phyloP scores from a whole-genome alignment of 2,329 filamentous ascomycete species.

The Onygena corvina region DNA sequence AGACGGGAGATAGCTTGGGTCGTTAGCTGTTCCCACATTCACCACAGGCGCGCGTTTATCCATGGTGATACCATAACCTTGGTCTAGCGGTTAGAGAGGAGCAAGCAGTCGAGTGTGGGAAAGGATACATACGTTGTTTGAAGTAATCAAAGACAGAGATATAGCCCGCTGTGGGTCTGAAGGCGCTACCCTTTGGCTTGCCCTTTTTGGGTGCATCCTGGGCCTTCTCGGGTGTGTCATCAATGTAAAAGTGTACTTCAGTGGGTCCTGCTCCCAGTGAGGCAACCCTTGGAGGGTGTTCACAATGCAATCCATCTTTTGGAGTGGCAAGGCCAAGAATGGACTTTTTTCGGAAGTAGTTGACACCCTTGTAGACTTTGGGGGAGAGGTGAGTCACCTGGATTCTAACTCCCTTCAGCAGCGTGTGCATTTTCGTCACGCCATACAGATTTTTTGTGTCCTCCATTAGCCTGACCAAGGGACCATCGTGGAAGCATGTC shows the following conservation, averaged over 20 bases:
- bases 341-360: constrained; percentile 32
- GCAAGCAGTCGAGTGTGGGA: neutral
- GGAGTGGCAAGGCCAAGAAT: constrained; percentile 37
- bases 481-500: constrained; percentile 44
- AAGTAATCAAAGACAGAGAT: constrained; percentile 45
- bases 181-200: constrained; percentile 13
- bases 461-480: constrained; percentile 30
- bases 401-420: constrained; percentile 34
- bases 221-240: constrained; percentile 19
- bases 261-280: constrained; percentile 39
- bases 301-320: constrained; percentile 26
- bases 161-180: constrained; percentile 23
- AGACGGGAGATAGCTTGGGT: constrained; percentile 53
- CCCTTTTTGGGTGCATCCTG: constrained; percentile 21
- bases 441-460: constrained; percentile 13
- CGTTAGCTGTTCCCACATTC: constrained; percentile 49
- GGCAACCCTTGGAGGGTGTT: constrained; percentile 28
- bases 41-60: constrained; percentile 45
- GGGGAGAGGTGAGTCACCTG: constrained; percentile 31
- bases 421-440: constrained; percentile 18
- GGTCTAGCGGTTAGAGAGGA: constrained; percentile 6
- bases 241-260: constrained; percentile 45
- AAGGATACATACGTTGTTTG: constrained; percentile 26
- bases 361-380: constrained; percentile 23
- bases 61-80: constrained; percentile 30